Conservation (phyloP, 148 eudicot species). For the Rhododendron mucronatum region DNA sequence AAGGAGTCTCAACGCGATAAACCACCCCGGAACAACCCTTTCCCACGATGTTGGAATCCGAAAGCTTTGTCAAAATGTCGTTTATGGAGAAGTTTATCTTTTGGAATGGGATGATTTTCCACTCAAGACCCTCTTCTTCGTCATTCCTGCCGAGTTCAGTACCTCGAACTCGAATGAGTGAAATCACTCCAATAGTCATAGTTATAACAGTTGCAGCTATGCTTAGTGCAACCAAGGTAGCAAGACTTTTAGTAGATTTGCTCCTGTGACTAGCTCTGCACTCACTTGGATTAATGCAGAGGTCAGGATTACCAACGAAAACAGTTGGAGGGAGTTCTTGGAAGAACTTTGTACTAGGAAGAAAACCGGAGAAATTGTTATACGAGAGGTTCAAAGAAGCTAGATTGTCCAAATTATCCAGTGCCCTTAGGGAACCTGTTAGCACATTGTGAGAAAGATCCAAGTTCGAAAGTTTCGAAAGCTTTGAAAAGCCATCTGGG, state of each 20-base stretch:
- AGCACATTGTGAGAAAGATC: slow-evolving; percentile 37
- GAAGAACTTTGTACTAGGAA: slow-evolving; percentile 35
- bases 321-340: slow-evolving; percentile 21
- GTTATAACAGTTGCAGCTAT: slow-evolving; percentile 5
- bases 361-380: slow-evolving; percentile 30
- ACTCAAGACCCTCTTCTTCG: slow-evolving; percentile 24
- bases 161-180: slow-evolving; percentile 9
- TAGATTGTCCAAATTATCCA: slow-evolving; percentile 32
- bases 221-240: slow-evolving; percentile 8
- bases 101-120: slow-evolving; percentile 38
- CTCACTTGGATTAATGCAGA: slow-evolving; percentile 19
- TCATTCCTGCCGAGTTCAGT: slow-evolving; percentile 2
- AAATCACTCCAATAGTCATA: slow-evolving; percentile 6
- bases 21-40: slow-evolving; percentile 38
- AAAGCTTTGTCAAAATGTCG: slow-evolving; percentile 26
- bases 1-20: slow-evolving; percentile 34
- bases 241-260: slow-evolving; percentile 8
- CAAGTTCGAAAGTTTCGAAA: slow-evolving; percentile 33
- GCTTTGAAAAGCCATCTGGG: slow-evolving; percentile 28
- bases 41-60: slow-evolving; percentile 33
- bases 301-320: slow-evolving; percentile 26
- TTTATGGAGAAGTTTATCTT: slow-evolving; percentile 32
- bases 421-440: slow-evolving; percentile 23
- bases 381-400: slow-evolving; percentile 36
- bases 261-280: slow-evolving; percentile 9